phyloP scores from a whole-genome alignment of 192 early-diverging fungal genomes.

The Podila clonocystis region DNA sequence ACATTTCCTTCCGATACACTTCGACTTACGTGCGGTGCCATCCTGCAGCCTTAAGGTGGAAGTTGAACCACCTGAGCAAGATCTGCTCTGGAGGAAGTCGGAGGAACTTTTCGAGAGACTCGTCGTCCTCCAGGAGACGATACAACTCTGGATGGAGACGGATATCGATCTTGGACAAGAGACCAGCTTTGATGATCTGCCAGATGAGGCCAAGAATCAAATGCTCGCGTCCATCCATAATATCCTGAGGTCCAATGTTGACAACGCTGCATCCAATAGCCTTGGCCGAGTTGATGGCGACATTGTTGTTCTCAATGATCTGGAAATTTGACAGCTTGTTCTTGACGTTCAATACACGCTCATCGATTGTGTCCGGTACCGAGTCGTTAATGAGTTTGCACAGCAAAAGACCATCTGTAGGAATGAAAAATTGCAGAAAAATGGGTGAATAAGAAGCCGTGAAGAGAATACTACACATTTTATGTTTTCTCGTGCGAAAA shows the following conservation, averaged over 20 bases:
- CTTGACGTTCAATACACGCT: constrained; percentile 91
- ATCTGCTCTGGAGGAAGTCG: constrained; percentile 97
- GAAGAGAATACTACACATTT: not conserved
- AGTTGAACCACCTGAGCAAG: constrained; percentile 99
- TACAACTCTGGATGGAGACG: constrained; percentile 98
- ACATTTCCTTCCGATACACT: not conserved
- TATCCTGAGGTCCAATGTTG: constrained; percentile 97
- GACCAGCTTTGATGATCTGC: constrained; percentile 99
- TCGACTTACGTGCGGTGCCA: constrained; percentile 74
- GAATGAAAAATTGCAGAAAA: constrained; percentile 8
- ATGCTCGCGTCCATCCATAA: constrained; percentile 97
- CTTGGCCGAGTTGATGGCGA: constrained; percentile 99
- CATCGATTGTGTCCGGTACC: constrained; percentile 96
- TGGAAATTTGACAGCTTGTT: constrained; percentile 95
- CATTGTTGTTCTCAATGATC: constrained; percentile 99
- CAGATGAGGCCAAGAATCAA: constrained; percentile 97
- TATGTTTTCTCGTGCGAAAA: no score
- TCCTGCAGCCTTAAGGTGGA: constrained; percentile 94
- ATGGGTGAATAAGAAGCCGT: not conserved
- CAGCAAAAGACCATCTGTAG: constrained; percentile 86
- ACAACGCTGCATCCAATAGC: constrained; percentile 98
- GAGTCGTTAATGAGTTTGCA: constrained; percentile 99
- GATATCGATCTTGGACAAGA: constrained; percentile 97
- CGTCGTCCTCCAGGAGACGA: constrained; percentile 91
- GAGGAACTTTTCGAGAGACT: constrained; percentile 94